Evolutionary conservation across 192 early-diverging fungal genomes (phyloP), one percentile per base, ranked within the genome.

Genomic region (Backusella liffmaniae): DNA sequence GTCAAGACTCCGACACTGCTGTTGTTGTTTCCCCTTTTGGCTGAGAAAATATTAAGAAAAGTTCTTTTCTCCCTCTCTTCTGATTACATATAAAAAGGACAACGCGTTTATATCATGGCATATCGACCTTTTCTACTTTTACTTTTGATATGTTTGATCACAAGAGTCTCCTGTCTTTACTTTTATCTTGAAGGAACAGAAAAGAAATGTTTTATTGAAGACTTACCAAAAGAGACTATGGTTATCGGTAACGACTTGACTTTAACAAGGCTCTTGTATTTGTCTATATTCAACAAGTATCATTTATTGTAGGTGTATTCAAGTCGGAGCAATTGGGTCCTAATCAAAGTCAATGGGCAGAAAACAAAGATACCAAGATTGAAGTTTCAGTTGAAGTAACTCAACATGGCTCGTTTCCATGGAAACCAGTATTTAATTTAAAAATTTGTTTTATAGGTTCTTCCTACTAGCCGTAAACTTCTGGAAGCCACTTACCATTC

Each of bases 141-240:
- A n/a, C 51, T 53, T 21, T 53, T 53, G 51, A 53, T 21, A 21
- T 53, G 51, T 53, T 53, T 53, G 23, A 53, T 53, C 7, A 21
- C 51, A 21, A 53, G 51, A 53, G 51, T 53, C 4, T 53, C 51
- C 23, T 53, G 51, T 53, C 51, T 53, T 53, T 94, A 98, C 80
- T 98, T 99, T 78, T 98, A 97, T 77, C 89, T 98, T 21, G 95
- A 95, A 75, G 94, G 94, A 56, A 84, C 84, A 53, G 93, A 96
- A 75, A 90, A 92, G 79, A 90, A 94, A 78, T 99, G 97, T 85
- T 99, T 99, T 76, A 86, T 94, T 16, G 97, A 99, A 80, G 96
- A 99, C 75, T 85, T 99, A 34, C 95, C 97, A 34, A 91, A 90
- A 78, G 94, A 96, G 74, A 95, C 95, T 34, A 87, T 93, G 66